These are phyloP conservation scores for Aspergillus sojae DNA, from an alignment of 2,329 filamentous ascomycete genomes.

Conservation along the genomic window DNA sequence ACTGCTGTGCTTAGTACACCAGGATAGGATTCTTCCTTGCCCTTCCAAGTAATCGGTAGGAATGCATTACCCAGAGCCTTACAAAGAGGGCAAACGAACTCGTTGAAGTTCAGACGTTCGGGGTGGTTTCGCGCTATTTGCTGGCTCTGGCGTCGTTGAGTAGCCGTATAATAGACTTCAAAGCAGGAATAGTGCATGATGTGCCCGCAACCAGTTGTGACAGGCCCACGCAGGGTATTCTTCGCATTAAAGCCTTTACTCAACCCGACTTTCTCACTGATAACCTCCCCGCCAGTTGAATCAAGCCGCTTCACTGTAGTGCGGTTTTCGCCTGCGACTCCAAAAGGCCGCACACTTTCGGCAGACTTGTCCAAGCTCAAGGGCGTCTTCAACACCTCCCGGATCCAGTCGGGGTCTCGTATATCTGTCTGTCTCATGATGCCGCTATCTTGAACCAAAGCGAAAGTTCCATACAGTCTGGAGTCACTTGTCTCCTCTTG, in stretches of 20 bases:
- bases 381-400: slow-evolving; percentile 78
- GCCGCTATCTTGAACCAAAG: slow-evolving; percentile 80
- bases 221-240: slow-evolving; percentile 70
- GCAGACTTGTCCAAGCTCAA: slow-evolving; percentile 81
- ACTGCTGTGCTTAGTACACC: slow-evolving; percentile 65
- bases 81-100: slow-evolving; percentile 95
- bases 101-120: slow-evolving; percentile 74
- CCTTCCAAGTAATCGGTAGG: slow-evolving; percentile 92
- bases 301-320: slow-evolving; percentile 75
- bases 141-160: slow-evolving; percentile 78
- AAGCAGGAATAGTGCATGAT: slow-evolving; percentile 99
- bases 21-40: slow-evolving; percentile 80
- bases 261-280: slow-evolving; percentile 76
- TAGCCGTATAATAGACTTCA: slow-evolving; percentile 85
- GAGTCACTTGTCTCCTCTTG: slow-evolving; percentile 94
- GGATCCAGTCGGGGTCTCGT: slow-evolving; percentile 77
- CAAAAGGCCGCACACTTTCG: slow-evolving; percentile 82
- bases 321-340: slow-evolving; percentile 84
- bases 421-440: slow-evolving; percentile 86
- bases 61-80: slow-evolving; percentile 96
- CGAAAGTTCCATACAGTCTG: slow-evolving; percentile 89
- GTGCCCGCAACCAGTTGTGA: slow-evolving; percentile 90
- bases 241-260: slow-evolving; percentile 83
- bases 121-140: slow-evolving; percentile 95
- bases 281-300: slow-evolving; percentile 69